These are phyloP conservation scores for Flaveria sonorensis DNA, from an alignment of 129 eudicot genomes.

Conservation along the genomic window DNA sequence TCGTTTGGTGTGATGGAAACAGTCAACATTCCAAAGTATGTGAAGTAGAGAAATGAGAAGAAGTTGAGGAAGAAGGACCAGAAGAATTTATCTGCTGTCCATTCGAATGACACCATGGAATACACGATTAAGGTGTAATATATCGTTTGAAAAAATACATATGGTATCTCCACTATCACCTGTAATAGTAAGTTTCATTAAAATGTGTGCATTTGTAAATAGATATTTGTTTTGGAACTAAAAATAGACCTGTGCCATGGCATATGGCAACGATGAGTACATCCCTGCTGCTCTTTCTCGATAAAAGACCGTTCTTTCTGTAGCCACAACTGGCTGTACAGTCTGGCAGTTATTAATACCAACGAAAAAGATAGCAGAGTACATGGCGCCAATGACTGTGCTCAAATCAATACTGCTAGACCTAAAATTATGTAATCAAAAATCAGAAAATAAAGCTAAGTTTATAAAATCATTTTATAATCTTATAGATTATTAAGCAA, in stretches of 20 bases:
- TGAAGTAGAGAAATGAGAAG: conserved; percentile 69
- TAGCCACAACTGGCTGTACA: conserved; percentile 60
- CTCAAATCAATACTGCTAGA: conserved; percentile 43
- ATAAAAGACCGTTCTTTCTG: conserved; percentile 83
- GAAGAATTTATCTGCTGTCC: conserved; percentile 65
- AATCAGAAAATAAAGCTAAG: background rate
- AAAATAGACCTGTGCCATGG: conserved; percentile 60
- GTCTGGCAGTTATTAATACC: conserved; percentile 52
- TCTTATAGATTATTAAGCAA: background rate
- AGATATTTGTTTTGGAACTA: background rate
- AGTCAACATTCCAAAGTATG: conserved; percentile 74
- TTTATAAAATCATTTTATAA: background rate
- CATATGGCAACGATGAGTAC: conserved; percentile 85
- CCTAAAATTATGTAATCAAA: conserved; percentile 28
- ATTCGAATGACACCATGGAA: conserved; percentile 69
- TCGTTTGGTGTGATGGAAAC: conserved; percentile 77
- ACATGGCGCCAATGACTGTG: conserved; percentile 57
- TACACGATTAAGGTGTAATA: conserved; percentile 62
- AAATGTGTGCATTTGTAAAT: background rate
- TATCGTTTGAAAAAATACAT: conserved; percentile 47
- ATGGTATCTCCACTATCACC: conserved; percentile 81
- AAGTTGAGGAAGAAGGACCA: conserved; percentile 63
- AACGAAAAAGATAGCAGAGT: conserved; percentile 49
- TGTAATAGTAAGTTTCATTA: background rate
- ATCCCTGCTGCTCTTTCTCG: conserved; percentile 88